Conservation (phyloP, 2,329 filamentous ascomycete genomes). For the Teratosphaeria viscida region DNA sequence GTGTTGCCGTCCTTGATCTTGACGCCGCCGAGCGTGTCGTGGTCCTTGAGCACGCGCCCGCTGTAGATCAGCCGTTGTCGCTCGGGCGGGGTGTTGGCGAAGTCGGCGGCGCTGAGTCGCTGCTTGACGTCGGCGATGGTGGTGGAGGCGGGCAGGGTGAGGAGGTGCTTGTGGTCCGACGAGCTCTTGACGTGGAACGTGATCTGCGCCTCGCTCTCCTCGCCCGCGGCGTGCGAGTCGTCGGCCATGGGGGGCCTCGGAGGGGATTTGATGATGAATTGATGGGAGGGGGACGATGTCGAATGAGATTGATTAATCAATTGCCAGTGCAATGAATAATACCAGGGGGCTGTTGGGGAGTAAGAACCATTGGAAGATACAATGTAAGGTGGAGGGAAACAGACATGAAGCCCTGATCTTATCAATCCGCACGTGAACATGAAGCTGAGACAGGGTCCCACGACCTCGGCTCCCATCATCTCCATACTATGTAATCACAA, state of each 20-base stretch:
- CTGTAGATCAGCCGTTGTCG: constrained; percentile 96
- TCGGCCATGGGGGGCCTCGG: constrained; percentile 48
- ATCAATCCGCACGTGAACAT: neutral
- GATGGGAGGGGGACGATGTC: too few species aligned
- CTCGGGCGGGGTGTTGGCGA: constrained; percentile 76
- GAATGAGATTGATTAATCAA: too few species aligned
- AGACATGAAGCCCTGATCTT: neutral
- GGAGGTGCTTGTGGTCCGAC: constrained; percentile 71
- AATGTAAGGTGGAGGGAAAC: neutral
- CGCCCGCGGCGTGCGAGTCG: constrained; percentile 45
- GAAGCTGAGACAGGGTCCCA: neutral
- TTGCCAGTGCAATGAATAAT: too few species aligned
- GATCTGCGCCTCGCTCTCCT: constrained; percentile 58
- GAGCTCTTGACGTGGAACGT: constrained; percentile 98
- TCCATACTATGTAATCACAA: too few species aligned
- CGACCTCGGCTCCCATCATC: neutral
- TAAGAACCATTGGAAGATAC: neutral
- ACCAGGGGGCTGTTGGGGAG: too few species aligned
- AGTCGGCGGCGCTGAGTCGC: constrained; percentile 71
- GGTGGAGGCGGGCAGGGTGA: constrained; percentile 68
- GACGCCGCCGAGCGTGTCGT: constrained; percentile 71
- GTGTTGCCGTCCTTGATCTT: constrained; percentile 97
- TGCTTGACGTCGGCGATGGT: constrained; percentile 79
- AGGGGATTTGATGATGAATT: too few species aligned
- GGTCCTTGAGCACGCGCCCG: constrained; percentile 90